Base-by-base conservation (phyloP, 179 eudicot genomes). In the Silene noctiflora region DNA sequence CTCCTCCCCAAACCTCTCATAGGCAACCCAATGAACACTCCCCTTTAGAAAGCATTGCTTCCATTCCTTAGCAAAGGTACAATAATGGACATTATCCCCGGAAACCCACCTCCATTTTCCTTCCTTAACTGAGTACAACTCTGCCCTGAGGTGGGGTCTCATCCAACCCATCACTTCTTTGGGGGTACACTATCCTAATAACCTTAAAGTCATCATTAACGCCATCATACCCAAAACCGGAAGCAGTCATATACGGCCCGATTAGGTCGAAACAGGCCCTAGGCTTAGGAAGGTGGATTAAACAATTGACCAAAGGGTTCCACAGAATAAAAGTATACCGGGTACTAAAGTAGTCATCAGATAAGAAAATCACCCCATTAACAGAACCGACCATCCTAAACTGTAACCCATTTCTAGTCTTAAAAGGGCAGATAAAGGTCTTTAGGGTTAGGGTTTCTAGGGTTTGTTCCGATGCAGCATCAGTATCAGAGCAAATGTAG, bases 351-450 rank as follows among this genome's bases (percentile, higher is more conserved):
- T 8, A 42, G 5, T 68, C 53, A 68, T 68, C 72, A 68, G 51
- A 33, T 25, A 68, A 8, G 14, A 7, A 68, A 42, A 68, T 39
- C 14, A 68, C 72, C 25, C 55, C 72, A 68, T 68, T 68, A 9
- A 68, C 72, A n/a, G 72, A 68, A 55, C 72, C 72, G 0, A 68
- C 55, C 51, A 68, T 21, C 72, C 72, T 19, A 35, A 68, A 39
- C 4, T 68, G 27, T 5, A 68, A 39, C 7, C 8, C n/a, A 19
- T 3, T 12, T 35, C 4, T 3, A 39, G 55, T 35, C 72, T 42
- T 42, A 21, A 68, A 68, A 42, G 72, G 72, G 72, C 53, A 39
- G 9, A 10, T 7, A 0, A 67, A 13, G 24, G 51, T 67, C 48
- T 39, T 67, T 17, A 27, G 31, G 7, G 8, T 29, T 29, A 65